Base-by-base conservation (phyloP, 805 yeast genomes). In the Ogataea neopini region DNA sequence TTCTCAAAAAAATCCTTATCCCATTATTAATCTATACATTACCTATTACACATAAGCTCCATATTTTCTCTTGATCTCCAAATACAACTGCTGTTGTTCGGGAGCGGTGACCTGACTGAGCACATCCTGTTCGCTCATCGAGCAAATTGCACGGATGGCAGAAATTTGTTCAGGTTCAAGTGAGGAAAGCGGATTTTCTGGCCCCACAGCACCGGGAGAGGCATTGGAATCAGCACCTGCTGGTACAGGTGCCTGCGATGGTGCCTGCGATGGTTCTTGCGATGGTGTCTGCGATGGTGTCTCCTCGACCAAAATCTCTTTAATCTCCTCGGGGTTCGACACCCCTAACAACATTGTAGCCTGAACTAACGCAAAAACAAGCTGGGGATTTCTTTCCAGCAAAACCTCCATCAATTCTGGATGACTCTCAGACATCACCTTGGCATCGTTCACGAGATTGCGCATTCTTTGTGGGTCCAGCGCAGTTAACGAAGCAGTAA, bases 331-430 rank as follows among this genome's bases (percentile, higher is more conserved):
- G 1, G 64, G 56, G 4, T 25, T 40, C 8, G 62, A 67, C 29
- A 59, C 54, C 23, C 67, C 71, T 38, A 68, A 63, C 50, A 64
- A 68, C 52, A 84, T 61, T 51, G 88, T 67, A 1, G 83, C 72
- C 60, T 91, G 97, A 2, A 90, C 92, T 23, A 88, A 70, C 0
- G 96, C 94, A 63, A 83, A 89, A 1, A 88, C 70, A 39, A 92
- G 71, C 63, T 92, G 97, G 0, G 97, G 97, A 49, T 83, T 81
- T 52, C 79, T 79, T 22, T 74, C 74, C 14, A 91, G 69, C 28
- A 91, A 68, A 34, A 75, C 76, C 43, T 71, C 76, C 71, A 86
- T 81, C 48, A 81, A 67, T 5, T 72, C 73, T 0, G 88, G 86
- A 49, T 83, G 76, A 22, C 73, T 74, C 3, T 66, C 63, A 2